These are phyloP conservation scores for Ascochyta clinopodiicola DNA, from an alignment of 2,329 filamentous ascomycete species.

Conservation along the genomic window DNA sequence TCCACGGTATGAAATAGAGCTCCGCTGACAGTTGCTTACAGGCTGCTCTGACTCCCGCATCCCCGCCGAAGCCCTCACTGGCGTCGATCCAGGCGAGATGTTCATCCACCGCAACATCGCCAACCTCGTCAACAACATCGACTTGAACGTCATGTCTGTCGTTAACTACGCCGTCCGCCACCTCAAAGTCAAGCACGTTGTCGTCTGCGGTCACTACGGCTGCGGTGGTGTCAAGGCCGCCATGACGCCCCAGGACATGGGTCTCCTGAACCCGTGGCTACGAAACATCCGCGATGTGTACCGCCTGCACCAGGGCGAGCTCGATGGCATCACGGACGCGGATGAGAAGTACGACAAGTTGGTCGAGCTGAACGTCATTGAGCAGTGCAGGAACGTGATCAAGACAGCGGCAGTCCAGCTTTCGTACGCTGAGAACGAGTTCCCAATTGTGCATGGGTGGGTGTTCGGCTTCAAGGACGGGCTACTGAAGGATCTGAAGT, in stretches of 20 bases:
- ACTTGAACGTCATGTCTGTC: constrained; percentile 51
- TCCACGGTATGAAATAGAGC: neutral
- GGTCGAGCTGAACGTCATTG: constrained; percentile 48
- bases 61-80: constrained; percentile 51
- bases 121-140: constrained; percentile 49
- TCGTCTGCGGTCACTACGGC: constrained; percentile 72
- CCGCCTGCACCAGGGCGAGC: constrained; percentile 72
- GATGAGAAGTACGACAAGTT: constrained; percentile 42
- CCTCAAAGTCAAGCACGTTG: constrained; percentile 68
- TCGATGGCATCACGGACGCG: constrained; percentile 56
- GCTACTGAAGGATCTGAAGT: constrained; percentile 68
- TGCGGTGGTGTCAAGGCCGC: constrained; percentile 73
- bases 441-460: constrained; percentile 75
- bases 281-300: constrained; percentile 78
- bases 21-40: constrained; percentile 17
- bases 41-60: constrained; percentile 51
- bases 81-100: constrained; percentile 45
- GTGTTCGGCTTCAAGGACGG: constrained; percentile 74
- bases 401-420: constrained; percentile 62
- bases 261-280: constrained; percentile 75
- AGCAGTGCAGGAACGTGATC: constrained; percentile 49
- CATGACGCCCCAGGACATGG: constrained; percentile 70
- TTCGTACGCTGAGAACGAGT: constrained; percentile 67
- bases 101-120: constrained; percentile 47
- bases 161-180: constrained; percentile 51